Evolutionary conservation across 169 alveolate genomes (phyloP).

Genomic region (Plasmodium yoelii): DNA sequence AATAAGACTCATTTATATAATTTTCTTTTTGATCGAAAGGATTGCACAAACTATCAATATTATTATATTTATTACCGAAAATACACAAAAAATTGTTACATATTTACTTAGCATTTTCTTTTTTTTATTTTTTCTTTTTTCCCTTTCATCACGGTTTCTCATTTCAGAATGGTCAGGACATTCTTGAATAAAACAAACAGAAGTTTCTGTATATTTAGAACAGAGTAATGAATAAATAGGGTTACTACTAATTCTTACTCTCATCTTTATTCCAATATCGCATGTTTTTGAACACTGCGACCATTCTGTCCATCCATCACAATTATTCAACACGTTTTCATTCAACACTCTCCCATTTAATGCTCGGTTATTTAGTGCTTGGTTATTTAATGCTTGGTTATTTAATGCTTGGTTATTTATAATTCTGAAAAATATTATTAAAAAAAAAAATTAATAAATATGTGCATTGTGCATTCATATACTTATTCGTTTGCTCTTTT

Average conservation of each 20-base stretch:
- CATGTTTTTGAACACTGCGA: conserved; percentile 52
- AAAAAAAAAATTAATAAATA: conserved; percentile 2
- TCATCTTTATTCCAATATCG: conserved; percentile 42
- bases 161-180: neutral
- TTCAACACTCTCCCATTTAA: conserved; percentile 26
- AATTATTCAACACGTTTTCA: conserved; percentile 6
- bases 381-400: conserved; percentile 3
- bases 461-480: neutral
- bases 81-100: conserved; percentile 33
- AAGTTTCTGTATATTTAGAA: conserved; percentile 41
- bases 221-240: conserved; percentile 13
- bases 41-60: conserved; percentile 25
- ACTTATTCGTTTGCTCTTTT: neutral
- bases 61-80: conserved; percentile 25
- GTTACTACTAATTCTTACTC: conserved; percentile 1
- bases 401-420: neutral
- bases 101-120: conserved; percentile 2
- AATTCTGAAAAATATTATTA: neutral
- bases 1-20: conserved; percentile 17
- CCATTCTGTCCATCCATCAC: conserved; percentile 68
- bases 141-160: conserved; percentile 2
- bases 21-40: conserved; percentile 44
- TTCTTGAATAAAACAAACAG: conserved; percentile 8
- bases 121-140: conserved; percentile 5
- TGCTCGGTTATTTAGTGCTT: neutral